Evolutionary conservation across 139 green algal species (phyloP), one percentile per base, ranked within the genome.

Genomic region (Picochlorum sp.): DNA sequence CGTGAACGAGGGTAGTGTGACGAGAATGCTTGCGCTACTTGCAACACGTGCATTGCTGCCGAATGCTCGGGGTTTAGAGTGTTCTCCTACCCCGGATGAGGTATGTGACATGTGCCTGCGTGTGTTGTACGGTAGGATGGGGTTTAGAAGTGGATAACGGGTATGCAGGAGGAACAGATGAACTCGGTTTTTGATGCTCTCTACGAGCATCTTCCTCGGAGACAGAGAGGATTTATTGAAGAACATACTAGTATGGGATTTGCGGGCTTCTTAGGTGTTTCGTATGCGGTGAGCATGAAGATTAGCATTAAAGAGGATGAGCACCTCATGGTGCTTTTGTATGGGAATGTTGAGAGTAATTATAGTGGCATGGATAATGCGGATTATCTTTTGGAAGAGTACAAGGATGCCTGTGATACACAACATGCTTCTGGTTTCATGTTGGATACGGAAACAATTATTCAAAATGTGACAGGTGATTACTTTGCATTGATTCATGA

Each of bases 341-440:
- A 16, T n/a, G 65, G 65, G 9, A 21, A 54, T 20, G 47, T 21
- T 54, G 55, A 18, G 18, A 65, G 38, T 20, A 47, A 65, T 30
- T 18, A 18, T 24, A 23, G 18, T 41, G 23, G 52, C 16, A 31
- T 50, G 20, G 58, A 65, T 45, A 23, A 65, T 31, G 58, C 13
- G 6, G 58, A 65, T 28, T 65, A 69, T 69, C 20, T 63, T 44
- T 24, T 63, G 20, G 37, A 69, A 11, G 62, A 69, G 14, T 60
- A 60, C 14, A n/a, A 20, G 6, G 61, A 67, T 15, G 61, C 61
- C 11, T 56, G 51, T 59, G 51, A 34, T 28, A 18, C 4, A 7
- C 21, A 23, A 0, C 47, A 20, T 20, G n/a, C 6, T 20, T 26
- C 16, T 54, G 15, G 47, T 10, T 54, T 20, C 18, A 6, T 26